A percentile compares a stretch with the other conserved stretches of the same genome.
phyloP scores from a whole-genome alignment of 2,329 filamentous ascomycete genomes.

The Alternaria angustiovoidea region DNA sequence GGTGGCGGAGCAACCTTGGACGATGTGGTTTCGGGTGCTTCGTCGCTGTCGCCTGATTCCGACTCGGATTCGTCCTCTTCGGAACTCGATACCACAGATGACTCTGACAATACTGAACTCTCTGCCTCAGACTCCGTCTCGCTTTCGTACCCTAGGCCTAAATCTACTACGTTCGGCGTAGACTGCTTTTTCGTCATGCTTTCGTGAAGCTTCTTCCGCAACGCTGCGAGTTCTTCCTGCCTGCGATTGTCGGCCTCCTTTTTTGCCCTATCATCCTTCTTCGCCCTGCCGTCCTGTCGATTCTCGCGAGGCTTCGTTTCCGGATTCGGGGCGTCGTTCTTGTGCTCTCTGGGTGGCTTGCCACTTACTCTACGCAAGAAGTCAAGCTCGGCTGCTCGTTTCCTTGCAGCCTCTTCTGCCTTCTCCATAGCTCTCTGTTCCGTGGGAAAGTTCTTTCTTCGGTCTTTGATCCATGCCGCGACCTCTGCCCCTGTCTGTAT shows the following conservation, averaged over 20 bases:
- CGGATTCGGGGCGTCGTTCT: background rate
- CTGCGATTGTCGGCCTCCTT: conserved; percentile 3
- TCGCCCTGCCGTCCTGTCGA: conserved; percentile 1
- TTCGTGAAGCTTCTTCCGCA: conserved; percentile 45
- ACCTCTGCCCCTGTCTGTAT: conserved; percentile 71
- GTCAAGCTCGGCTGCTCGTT: conserved; percentile 50
- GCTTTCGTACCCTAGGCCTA: conserved; percentile 45
- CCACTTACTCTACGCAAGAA: conserved; percentile 42
- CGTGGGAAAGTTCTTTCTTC: conserved; percentile 82
- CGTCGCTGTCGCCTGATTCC: conserved; percentile 31
- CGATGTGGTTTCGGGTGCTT: conserved; percentile 48
- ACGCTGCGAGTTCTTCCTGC: conserved; percentile 40
- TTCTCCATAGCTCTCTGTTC: conserved; percentile 72
- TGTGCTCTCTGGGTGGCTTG: conserved; percentile 17
- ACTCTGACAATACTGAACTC: conserved; percentile 39
- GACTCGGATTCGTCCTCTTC: conserved; percentile 35
- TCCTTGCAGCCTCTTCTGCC: conserved; percentile 55
- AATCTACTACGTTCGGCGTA: conserved; percentile 23
- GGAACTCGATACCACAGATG: conserved; percentile 45
- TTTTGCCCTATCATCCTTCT: conserved; percentile 3
- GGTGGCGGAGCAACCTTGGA: conserved; percentile 42
- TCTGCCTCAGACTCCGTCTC: conserved; percentile 35
- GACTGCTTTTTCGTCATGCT: conserved; percentile 40
- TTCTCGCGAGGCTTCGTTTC: conserved; percentile 5
- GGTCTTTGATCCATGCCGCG: conserved; percentile 80